phyloP scores from a whole-genome alignment of 257 asterid genomes.

The Solanum pimpinellifolium region DNA sequence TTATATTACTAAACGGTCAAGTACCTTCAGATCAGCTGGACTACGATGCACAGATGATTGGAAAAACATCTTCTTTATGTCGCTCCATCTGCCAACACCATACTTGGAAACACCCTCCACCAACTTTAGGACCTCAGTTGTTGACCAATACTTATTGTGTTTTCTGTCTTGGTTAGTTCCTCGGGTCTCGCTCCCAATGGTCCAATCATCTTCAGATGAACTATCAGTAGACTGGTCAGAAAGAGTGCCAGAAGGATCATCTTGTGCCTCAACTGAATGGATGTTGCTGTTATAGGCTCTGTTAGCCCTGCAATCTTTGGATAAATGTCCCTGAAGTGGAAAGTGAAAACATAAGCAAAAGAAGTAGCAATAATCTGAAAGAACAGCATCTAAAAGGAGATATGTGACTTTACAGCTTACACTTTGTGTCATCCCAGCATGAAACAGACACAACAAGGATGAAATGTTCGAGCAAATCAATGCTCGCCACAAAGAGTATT shows the following conservation, averaged over 20 bases:
- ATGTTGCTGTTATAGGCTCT: not conserved
- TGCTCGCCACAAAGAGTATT: not conserved
- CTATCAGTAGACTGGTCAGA: not conserved
- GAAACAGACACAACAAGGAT: not conserved
- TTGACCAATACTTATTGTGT: not conserved
- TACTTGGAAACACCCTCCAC: slow-evolving; percentile 8
- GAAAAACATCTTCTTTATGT: not conserved
- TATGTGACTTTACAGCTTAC: not conserved
- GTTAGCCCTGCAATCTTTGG: not conserved
- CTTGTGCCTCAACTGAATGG: not conserved
- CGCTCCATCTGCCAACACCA: slow-evolving; percentile 9
- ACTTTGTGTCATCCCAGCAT: not conserved
- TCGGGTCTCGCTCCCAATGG: not conserved
- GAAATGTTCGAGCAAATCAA: not conserved
- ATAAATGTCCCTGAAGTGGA: not conserved
- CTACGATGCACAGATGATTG: not conserved
- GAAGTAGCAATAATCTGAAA: not conserved
- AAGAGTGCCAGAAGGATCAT: not conserved
- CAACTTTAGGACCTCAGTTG: slow-evolving; percentile 3
- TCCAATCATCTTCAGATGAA: slow-evolving; percentile 1
- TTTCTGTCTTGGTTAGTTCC: not conserved
- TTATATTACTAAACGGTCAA: not conserved
- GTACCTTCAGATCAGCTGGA: slow-evolving; percentile 4
- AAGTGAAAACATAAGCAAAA: not conserved
- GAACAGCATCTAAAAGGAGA: not conserved